Conservation (phyloP, 108 stramenopile species). For the Skeletonema tropicum region DNA sequence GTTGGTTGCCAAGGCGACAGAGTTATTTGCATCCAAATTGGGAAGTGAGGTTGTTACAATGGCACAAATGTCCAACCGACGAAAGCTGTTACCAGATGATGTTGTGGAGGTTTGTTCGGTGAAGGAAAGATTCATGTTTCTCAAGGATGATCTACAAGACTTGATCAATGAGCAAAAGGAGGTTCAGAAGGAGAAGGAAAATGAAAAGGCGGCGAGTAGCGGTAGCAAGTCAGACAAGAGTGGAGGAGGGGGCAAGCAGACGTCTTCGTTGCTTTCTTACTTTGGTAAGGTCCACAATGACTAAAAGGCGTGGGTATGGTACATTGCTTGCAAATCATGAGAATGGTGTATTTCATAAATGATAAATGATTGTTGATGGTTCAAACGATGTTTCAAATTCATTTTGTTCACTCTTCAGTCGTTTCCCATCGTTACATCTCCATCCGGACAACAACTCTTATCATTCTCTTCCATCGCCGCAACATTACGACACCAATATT, state of each 20-base stretch:
- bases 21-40: conserved; percentile 68
- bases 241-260: background rate
- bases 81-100: conserved; percentile 76
- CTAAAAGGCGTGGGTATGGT: background rate
- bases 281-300: conserved; percentile 5
- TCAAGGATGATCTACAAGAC: conserved; percentile 67
- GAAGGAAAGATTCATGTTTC: conserved; percentile 71
- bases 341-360: background rate
- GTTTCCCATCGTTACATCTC: conserved; percentile 3
- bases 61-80: conserved; percentile 77
- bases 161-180: conserved; percentile 32
- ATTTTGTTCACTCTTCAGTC: background rate
- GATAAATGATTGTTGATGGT: background rate
- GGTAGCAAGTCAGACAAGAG: conserved; percentile 10
- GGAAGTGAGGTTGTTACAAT: conserved; percentile 69
- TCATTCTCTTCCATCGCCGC: conserved; percentile 15
- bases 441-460: conserved; percentile 1
- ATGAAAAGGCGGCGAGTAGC: conserved; percentile 16
- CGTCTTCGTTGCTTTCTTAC: conserved; percentile 10
- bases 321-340: background rate
- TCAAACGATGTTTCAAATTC: background rate
- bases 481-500: conserved; percentile 43
- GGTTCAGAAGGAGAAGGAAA: conserved; percentile 22
- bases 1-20: conserved; percentile 81
- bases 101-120: conserved; percentile 73